phyloP scores from a whole-genome alignment of 2,329 filamentous ascomycete genomes.

The Cordyceps farinosa region DNA sequence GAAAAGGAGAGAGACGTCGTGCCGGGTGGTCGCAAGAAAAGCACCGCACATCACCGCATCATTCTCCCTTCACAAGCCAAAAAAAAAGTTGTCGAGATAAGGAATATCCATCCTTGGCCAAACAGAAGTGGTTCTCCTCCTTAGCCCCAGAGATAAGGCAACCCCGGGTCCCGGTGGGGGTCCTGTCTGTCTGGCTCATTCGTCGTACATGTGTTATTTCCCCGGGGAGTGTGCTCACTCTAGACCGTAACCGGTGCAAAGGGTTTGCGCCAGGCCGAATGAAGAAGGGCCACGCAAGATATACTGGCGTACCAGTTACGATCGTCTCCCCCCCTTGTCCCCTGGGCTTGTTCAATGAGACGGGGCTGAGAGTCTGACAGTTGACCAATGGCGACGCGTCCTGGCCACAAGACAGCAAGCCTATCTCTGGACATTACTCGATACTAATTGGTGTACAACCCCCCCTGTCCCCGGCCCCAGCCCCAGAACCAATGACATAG shows the following conservation, averaged over 20 bases:
- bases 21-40: background rate
- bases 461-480: background rate
- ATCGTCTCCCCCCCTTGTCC: background rate
- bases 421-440: background rate
- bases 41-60: constrained; percentile 6
- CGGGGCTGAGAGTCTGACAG: background rate
- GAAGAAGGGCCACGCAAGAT: background rate
- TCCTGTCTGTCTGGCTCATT: no score
- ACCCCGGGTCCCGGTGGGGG: background rate
- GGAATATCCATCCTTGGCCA: background rate
- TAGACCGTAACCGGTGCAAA: background rate
- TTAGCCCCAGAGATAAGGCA: constrained; percentile 1
- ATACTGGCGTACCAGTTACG: background rate
- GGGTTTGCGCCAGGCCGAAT: background rate
- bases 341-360: background rate
- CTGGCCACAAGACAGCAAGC: background rate
- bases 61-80: background rate
- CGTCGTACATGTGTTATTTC: no score
- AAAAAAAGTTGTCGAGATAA: background rate
- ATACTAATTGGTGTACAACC: background rate
- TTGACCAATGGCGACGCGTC: background rate
- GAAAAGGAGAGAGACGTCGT: background rate
- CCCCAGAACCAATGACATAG: background rate
- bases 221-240: no score
- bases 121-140: background rate